Base-by-base conservation (phyloP, 2,329 filamentous ascomycete genomes). In the Sclerotinia spermophila region DNA sequence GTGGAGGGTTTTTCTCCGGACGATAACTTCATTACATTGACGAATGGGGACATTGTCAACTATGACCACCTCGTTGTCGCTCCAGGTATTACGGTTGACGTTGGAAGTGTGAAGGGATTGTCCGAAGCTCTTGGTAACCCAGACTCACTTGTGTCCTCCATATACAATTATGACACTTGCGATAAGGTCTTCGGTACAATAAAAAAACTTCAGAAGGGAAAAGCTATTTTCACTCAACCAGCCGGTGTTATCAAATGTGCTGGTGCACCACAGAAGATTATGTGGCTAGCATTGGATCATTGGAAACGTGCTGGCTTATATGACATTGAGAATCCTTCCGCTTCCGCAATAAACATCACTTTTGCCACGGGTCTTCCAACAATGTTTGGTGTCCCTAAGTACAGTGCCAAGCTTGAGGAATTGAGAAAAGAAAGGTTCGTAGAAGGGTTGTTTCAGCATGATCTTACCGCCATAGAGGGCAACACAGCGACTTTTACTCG, bases 31-130 rank as follows among this genome's bases (percentile, higher is more conserved):
- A 79, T 91, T 67, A 86, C 83, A 0, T 83, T 90, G 1, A 80
- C 76, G 68, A 85, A 85, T 72, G 87, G 88, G 69, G 83, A 86
- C 75, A 84, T 81, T 75, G 74, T 91, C 60, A 82, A 78, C 76
- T 91, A 91, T 74, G 87, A 91, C 72, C 88, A 91, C 8, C 83
- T 91, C 1, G 83, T 91, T 45, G 88, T 91, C 0, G 87, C 80
- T 0, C 88, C 89, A 0, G 87, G 87, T 7, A 83, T 89, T 75
- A 80, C 79, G 24, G 80, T 88, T 76, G 81, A 87, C 78, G 85
- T 83, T 61, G 80, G 78, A 72, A 82, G 80, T 73, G 82, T 89
- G 78, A 83, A 85, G 78, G 87, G 87, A 30, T 78, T 89, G n/a
- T 81, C 84, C 0, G 86, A 88, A 76, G 86, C 87, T 5, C 82